phyloP scores from a whole-genome alignment of 2,329 filamentous ascomycete genomes.

The Leptoxyphium fumago region DNA sequence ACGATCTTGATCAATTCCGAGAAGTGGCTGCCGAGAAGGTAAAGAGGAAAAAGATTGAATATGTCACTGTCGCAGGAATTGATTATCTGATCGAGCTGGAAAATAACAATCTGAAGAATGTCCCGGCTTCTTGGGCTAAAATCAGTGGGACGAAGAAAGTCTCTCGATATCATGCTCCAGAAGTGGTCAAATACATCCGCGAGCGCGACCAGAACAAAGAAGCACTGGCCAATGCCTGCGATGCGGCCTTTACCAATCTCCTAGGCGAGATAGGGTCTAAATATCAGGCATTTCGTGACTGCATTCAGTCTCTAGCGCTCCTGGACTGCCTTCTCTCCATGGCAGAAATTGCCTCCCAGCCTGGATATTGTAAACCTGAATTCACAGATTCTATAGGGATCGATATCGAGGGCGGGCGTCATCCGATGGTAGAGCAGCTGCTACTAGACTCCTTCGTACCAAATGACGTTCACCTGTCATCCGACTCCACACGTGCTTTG shows the following conservation, averaged over 20 bases:
- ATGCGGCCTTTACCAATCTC: constrained; percentile 60
- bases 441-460: constrained; percentile 80
- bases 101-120: constrained; percentile 67
- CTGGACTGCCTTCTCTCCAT: constrained; percentile 85
- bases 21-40: constrained; percentile 56
- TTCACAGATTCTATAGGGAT: constrained; percentile 53
- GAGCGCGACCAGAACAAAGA: constrained; percentile 94
- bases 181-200: constrained; percentile 66
- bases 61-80: constrained; percentile 74
- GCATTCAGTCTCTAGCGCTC: constrained; percentile 68
- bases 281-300: constrained; percentile 82
- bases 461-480: constrained; percentile 64
- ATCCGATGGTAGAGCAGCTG: constrained; percentile 91
- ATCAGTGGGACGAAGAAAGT: constrained; percentile 88
- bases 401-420: constrained; percentile 58
- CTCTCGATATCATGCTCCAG: constrained; percentile 85
- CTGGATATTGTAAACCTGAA: constrained; percentile 73
- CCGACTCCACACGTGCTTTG: constrained; percentile 53
- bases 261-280: constrained; percentile 61
- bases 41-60: constrained; percentile 56
- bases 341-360: constrained; percentile 67
- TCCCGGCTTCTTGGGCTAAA: constrained; percentile 90
- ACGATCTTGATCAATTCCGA: constrained; percentile 70
- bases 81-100: constrained; percentile 90
- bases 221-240: constrained; percentile 79